phyloP scores from a whole-genome alignment of 148 eudicot species.

The Selenicereus undatus region DNA sequence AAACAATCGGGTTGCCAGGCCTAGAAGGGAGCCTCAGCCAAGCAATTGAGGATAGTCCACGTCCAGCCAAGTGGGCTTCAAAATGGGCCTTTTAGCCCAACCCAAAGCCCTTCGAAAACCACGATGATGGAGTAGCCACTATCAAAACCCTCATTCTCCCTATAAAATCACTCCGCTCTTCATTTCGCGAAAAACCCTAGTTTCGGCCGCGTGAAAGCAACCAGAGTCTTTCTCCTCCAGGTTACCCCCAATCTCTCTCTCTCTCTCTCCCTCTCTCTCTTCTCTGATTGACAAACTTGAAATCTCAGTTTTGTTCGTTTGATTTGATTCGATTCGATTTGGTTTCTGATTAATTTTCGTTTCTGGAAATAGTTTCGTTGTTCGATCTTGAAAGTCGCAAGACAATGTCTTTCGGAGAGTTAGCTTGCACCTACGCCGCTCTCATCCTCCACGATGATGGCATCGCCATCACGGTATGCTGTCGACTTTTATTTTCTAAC shows the following conservation, averaged over 20 bases:
- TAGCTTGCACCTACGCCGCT: slow-evolving; percentile 58
- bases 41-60: too few species aligned
- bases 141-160: slow-evolving; percentile 10
- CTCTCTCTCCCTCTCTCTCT: not conserved
- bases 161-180: slow-evolving; percentile 14
- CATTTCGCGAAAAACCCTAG: slow-evolving; percentile 20
- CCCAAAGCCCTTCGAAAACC: not conserved
- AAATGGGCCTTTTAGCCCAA: not conserved
- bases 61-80: not conserved
- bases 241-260: not conserved
- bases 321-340: not conserved
- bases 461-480: slow-evolving; percentile 51
- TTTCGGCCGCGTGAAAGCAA: slow-evolving; percentile 17
- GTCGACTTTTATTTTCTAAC: not conserved
- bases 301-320: not conserved
- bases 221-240: not conserved
- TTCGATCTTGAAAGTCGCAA: not conserved
- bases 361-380: not conserved
- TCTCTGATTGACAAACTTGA: too few species aligned
- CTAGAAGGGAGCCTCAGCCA: too few species aligned
- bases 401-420: slow-evolving; percentile 35
- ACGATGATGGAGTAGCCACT: not conserved
- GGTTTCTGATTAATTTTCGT: not conserved
- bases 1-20: too few species aligned
- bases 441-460: slow-evolving; percentile 75